phyloP scores from a whole-genome alignment of 2,329 filamentous ascomycete genomes.

The Escovopsis sp. region DNA sequence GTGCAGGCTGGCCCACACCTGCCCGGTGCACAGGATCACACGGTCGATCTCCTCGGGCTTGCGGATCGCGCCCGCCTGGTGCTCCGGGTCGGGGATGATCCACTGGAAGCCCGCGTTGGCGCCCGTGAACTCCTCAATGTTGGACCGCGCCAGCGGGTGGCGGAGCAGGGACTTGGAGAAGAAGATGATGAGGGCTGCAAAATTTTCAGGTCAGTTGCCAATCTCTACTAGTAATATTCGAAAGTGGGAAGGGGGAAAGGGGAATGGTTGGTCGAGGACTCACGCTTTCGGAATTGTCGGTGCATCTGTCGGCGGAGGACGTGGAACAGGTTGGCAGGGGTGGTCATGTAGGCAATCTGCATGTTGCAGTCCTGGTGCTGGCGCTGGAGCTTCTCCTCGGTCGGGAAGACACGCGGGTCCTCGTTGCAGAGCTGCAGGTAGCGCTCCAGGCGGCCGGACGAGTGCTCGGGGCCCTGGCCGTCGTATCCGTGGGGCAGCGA shows the following conservation, averaged over 20 bases:
- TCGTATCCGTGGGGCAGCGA: conserved; percentile 96
- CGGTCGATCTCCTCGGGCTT: conserved; percentile 82
- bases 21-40: conserved; percentile 85
- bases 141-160: conserved; percentile 80
- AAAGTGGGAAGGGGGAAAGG: background rate
- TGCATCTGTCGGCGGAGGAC: conserved; percentile 94
- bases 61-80: conserved; percentile 54
- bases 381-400: conserved; percentile 75
- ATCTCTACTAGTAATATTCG: background rate
- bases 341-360: conserved; percentile 97
- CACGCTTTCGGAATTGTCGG: conserved; percentile 97
- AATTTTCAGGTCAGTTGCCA: conserved; percentile 6
- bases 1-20: conserved; percentile 79
- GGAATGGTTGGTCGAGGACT: conserved; percentile 20
- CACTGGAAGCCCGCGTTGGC: conserved; percentile 81
- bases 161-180: conserved; percentile 96
- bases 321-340: conserved; percentile 91
- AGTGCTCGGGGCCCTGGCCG: conserved; percentile 95
- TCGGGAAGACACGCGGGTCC: conserved; percentile 85
- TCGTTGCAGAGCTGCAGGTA: conserved; percentile 97
- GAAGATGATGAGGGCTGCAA: conserved; percentile 77
- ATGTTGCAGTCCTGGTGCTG: conserved; percentile 99
- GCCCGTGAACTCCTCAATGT: conserved; percentile 79
- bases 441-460: conserved; percentile 90
- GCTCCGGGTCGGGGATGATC: conserved; percentile 85